Evolutionary conservation across 148 eudicot species (phyloP).

Genomic region (Dysphania ambrosioides): DNA sequence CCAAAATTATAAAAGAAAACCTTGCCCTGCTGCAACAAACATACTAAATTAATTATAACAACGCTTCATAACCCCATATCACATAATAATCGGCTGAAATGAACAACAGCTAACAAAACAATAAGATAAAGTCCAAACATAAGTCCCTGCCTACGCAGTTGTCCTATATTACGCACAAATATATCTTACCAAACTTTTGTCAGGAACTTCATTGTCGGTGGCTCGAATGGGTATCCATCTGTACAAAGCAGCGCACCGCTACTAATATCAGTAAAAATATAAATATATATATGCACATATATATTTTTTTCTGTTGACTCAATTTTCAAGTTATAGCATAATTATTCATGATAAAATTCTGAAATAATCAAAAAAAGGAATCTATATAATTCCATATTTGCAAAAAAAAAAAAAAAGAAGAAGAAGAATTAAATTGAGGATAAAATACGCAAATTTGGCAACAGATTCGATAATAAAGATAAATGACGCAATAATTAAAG

Average conservation of each 20-base stretch:
- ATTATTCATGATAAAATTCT: too few species aligned
- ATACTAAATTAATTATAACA: constrained; percentile 6
- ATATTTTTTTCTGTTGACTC: too few species aligned
- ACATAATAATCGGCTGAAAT: not conserved
- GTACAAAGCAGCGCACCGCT: constrained; percentile 30
- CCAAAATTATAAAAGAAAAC: too few species aligned
- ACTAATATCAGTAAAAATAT: not conserved
- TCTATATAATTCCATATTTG: too few species aligned
- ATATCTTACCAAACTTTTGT: constrained; percentile 83
- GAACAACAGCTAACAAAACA: not conserved
- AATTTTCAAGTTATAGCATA: too few species aligned
- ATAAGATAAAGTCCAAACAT: constrained; percentile 1
- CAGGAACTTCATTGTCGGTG: constrained; percentile 75
- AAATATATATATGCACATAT: too few species aligned
- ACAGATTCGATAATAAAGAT: not conserved
- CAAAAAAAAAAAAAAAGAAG: too few species aligned
- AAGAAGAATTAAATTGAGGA: too few species aligned
- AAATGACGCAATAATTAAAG: not conserved
- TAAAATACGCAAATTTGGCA: too few species aligned
- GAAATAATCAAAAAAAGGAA: too few species aligned
- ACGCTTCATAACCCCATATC: not conserved
- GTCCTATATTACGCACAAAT: not conserved
- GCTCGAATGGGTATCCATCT: constrained; percentile 96
- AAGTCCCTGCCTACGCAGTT: too few species aligned
- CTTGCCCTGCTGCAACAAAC: constrained; percentile 13